Conservation (phyloP, 345 rosid species). For the Crucihimalaya himalaica region DNA sequence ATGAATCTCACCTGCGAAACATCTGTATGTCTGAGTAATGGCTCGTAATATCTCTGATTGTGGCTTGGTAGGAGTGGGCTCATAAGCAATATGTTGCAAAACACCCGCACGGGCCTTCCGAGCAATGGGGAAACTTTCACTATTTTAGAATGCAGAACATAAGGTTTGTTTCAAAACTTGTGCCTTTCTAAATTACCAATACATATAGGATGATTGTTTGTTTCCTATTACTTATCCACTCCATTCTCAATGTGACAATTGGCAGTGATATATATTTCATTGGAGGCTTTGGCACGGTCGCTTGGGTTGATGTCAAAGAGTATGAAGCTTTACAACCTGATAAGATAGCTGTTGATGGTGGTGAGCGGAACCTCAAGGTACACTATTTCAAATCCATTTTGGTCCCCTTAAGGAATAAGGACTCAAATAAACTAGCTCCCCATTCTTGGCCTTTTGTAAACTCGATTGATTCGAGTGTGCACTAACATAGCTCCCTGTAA, state of each 20-base stretch:
- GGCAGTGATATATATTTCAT: conserved; percentile 92
- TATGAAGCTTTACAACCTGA: conserved; percentile 82
- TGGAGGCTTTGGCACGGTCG: conserved; percentile 99
- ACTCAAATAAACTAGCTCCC: neutral
- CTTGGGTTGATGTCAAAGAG: conserved; percentile 96
- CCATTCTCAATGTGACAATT: conserved; percentile 11
- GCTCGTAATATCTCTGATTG: conserved; percentile 5
- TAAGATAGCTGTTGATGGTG: conserved; percentile 94
- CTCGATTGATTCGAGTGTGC: neutral
- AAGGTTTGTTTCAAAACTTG: conserved; percentile 51
- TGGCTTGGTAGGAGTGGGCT: conserved; percentile 84
- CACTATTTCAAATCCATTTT: neutral
- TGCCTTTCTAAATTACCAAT: conserved; percentile 7
- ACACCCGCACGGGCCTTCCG: conserved; percentile 89
- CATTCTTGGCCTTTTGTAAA: neutral
- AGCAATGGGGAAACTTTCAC: conserved; percentile 96
- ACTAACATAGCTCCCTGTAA: conserved; percentile 7
- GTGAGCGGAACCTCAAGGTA: conserved; percentile 91
- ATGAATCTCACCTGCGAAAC: too few species aligned
- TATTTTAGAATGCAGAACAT: conserved; percentile 94
- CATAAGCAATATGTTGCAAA: conserved; percentile 87
- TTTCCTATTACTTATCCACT: neutral
- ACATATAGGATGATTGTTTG: neutral
- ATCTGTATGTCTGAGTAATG: neutral
- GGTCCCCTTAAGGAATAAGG: neutral